Conservation (phyloP, 1,284 basidiomycete genomes). For the Cutaneotrichosporon cavernicola region DNA sequence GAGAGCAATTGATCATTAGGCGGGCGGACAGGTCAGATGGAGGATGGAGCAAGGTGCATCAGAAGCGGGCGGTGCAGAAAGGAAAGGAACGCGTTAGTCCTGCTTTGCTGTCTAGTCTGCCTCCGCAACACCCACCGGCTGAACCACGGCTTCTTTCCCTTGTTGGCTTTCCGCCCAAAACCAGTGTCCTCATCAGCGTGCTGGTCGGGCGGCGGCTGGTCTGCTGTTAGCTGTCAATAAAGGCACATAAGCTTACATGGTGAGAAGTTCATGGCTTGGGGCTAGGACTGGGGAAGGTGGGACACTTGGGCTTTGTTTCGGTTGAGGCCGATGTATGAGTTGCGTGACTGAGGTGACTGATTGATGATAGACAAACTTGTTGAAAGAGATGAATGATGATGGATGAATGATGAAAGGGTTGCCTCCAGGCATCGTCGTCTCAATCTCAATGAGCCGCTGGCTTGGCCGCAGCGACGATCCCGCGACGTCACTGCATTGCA, state of each 20-base stretch:
- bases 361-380: too few relatives aligned
- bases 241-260: slow-evolving; percentile 24
- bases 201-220: slow-evolving; percentile 52
- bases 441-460: too few relatives aligned
- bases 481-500: background rate
- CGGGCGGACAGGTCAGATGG: background rate
- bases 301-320: background rate
- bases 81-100: background rate
- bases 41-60: background rate
- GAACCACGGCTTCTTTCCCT: slow-evolving; percentile 62
- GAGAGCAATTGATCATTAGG: too few relatives aligned
- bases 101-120: background rate
- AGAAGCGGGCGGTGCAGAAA: background rate
- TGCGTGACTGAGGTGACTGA: too few relatives aligned
- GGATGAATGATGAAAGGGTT: too few relatives aligned
- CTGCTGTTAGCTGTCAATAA: slow-evolving; percentile 26
- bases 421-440: too few relatives aligned
- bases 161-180: slow-evolving; percentile 28
- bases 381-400: too few relatives aligned
- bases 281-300: background rate
- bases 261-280: slow-evolving; percentile 30
- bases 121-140: slow-evolving; percentile 48
- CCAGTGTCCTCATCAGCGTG: slow-evolving; percentile 32
- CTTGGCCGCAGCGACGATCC: background rate
- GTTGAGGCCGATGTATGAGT: too few relatives aligned